Conservation (phyloP, 257 asterid species). For the Cynanchum wilfordii region DNA sequence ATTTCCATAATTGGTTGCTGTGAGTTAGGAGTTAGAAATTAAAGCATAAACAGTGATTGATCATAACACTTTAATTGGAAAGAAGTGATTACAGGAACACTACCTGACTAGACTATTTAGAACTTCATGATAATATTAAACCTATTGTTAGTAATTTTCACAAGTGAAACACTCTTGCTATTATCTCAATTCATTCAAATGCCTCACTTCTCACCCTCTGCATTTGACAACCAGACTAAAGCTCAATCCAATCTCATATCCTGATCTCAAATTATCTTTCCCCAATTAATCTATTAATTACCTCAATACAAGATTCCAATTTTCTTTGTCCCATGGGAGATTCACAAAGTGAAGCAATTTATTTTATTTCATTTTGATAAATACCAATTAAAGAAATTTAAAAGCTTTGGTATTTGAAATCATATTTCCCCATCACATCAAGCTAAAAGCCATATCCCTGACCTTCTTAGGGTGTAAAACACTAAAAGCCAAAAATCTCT, state of each 20-base stretch:
- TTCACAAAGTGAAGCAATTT: neutral
- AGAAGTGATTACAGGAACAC: neutral
- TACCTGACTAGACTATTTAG: neutral
- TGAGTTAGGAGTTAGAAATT: neutral
- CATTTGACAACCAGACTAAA: neutral
- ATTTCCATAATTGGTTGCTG: neutral
- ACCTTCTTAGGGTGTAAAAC: too few species aligned
- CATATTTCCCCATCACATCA: neutral
- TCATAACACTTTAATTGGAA: neutral
- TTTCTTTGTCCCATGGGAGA: neutral
- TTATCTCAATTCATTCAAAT: neutral
- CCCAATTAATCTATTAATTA: neutral
- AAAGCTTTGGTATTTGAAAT: neutral
- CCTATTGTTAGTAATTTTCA: neutral
- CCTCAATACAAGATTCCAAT: neutral
- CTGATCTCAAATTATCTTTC: neutral
- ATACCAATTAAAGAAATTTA: neutral
- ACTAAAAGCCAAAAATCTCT: neutral
- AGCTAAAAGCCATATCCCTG: neutral
- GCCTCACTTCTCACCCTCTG: neutral
- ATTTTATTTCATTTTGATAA: too few species aligned
- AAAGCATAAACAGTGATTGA: slow-evolving; percentile 2
- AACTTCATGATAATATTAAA: neutral
- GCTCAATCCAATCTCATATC: neutral
- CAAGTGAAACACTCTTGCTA: neutral